phyloP scores from a whole-genome alignment of 2,329 filamentous ascomycete species.

The Exophiala sp. region DNA sequence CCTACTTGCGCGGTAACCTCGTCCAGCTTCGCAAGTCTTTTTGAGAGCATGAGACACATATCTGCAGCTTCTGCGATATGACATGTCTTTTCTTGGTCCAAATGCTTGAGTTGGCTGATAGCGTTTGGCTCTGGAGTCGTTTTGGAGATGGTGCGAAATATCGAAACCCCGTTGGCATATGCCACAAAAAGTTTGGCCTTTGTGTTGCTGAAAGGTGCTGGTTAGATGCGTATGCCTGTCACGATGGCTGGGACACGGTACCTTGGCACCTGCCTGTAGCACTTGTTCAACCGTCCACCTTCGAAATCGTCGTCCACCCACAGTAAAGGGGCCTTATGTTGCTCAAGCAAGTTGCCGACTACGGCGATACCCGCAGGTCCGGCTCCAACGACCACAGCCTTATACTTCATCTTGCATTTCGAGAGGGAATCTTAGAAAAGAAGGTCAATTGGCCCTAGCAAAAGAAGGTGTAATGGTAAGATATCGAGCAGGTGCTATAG shows the following conservation, averaged over 20 bases:
- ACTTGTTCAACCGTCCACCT: constrained; percentile 50
- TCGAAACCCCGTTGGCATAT: constrained; percentile 54
- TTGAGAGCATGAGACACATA: constrained; percentile 47
- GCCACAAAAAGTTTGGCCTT: constrained; percentile 58
- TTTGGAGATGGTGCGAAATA: constrained; percentile 52
- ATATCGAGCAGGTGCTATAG: not conserved
- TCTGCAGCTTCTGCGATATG: constrained; percentile 56
- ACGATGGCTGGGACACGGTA: not conserved
- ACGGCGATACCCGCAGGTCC: constrained; percentile 59
- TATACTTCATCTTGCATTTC: not conserved
- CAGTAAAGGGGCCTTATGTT: constrained; percentile 45
- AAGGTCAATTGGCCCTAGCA: not conserved
- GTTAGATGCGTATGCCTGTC: not conserved
- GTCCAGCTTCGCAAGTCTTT: constrained; percentile 37
- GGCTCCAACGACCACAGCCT: constrained; percentile 56
- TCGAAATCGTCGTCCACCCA: constrained; percentile 59
- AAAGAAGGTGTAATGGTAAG: not conserved
- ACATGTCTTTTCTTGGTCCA: constrained; percentile 57
- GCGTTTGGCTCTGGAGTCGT: constrained; percentile 51
- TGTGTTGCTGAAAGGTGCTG: constrained; percentile 52
- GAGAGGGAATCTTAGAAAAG: not conserved
- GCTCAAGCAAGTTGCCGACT: constrained; percentile 60
- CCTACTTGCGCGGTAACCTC: constrained; percentile 35
- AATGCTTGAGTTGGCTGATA: constrained; percentile 48
- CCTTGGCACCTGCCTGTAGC: constrained; percentile 57